Conservation (phyloP, 495 filamentous ascomycete species). For the Penicillium manginii region DNA sequence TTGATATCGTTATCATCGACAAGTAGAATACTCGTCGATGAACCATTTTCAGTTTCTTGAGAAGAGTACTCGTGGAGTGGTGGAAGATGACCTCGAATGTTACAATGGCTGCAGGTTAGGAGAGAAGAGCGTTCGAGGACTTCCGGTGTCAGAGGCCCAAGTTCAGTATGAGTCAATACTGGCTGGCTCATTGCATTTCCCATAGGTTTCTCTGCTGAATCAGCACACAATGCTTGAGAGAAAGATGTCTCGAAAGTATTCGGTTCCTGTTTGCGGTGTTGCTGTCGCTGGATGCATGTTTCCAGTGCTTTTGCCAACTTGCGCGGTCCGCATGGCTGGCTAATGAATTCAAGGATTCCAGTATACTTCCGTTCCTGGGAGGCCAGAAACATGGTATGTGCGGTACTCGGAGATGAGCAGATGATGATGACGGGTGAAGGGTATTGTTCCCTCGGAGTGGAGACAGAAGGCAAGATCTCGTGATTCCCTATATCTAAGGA, state of each 20-base stretch:
- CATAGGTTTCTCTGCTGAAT: neutral
- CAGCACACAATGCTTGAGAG: neutral
- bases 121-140: too few species aligned
- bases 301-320: constrained; percentile 56
- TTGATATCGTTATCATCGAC: constrained; percentile 9
- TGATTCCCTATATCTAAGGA: constrained; percentile 3
- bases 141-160: too few species aligned
- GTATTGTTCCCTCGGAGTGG: neutral
- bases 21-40: constrained; percentile 22
- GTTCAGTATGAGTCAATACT: neutral
- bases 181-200: neutral
- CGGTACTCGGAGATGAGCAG: neutral
- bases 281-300: constrained; percentile 33
- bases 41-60: too few species aligned
- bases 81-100: too few species aligned
- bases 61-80: too few species aligned
- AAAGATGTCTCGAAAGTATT: neutral
- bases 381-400: constrained; percentile 5
- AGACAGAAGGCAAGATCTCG: constrained; percentile 2
- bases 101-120: too few species aligned
- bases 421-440: constrained; percentile 1
- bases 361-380: neutral
- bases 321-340: constrained; percentile 55
- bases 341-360: constrained; percentile 30
- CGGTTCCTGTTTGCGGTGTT: neutral